Evolutionary conservation across 2,329 filamentous ascomycete species (phyloP), one percentile per base, ranked within the genome.

Genomic region (Claviceps sp.): DNA sequence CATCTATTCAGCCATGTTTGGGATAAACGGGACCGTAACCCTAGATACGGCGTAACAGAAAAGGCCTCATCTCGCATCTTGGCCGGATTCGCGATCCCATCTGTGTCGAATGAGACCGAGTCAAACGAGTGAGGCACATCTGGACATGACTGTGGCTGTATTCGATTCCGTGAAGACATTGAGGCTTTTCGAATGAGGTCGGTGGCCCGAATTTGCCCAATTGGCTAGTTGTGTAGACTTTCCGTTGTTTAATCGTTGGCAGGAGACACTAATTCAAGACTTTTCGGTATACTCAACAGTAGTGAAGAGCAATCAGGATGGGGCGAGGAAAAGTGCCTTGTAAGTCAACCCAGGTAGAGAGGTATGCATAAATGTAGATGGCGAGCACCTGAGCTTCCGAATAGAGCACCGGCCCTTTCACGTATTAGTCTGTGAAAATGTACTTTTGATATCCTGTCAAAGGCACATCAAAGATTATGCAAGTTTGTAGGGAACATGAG

Each of bases 1-100:
- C 93, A 98, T 68, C 87, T 81, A 74, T 98, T 97, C 72, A 98
- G 83, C 89, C 91, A 96, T 68, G 94, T 78, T 74, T 98, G 93
- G 50, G 93, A 97, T 61, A 97, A 78, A 62, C 90, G 84, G 61
- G 91, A 84, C 63, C 83, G 82, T 64, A 96, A 81, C 61, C 90
- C 89, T 57, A 98, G 85, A 68, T 97, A 97, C 56, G 93, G 91
- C 57, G 89, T 96, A 63, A 86, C 77, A 64, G 80, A 80, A 65
- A 80, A 26, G 24, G 39, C 10, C 11, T 10, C 16, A 11, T n/a
- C 19, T 37, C 24, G 37, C 14, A 13, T 37, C 5, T 19, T 40
- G 11, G 38, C 34, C 47, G 11, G 3, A 10, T 51, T 22, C 47
- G 64, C 62, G 17, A 61, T 56, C 52, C 62, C 65, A 45, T 58